These are phyloP conservation scores for Cryptococcus wingfieldii DNA, from an alignment of 1,284 basidiomycete genomes.

Conservation along the genomic window DNA sequence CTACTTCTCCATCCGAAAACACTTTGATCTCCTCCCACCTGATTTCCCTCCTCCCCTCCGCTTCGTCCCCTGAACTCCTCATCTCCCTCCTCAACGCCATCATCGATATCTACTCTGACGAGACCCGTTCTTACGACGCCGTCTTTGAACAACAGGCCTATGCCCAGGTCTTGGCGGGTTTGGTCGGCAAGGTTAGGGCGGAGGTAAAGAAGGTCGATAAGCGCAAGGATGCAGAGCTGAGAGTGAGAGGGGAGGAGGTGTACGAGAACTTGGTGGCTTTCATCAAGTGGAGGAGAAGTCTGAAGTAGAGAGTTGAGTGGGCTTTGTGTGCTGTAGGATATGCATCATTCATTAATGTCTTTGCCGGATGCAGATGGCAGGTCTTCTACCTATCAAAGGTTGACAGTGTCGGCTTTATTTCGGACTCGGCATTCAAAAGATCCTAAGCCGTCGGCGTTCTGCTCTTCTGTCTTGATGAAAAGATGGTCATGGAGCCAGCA, in stretches of 20 bases:
- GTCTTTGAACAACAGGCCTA: conserved; percentile 63
- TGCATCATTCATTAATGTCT: too few species aligned
- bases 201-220: conserved; percentile 54
- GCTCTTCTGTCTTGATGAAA: too few species aligned
- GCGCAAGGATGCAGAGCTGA: conserved; percentile 49
- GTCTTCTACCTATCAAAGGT: too few species aligned
- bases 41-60: conserved; percentile 32
- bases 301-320: not conserved
- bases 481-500: too few species aligned
- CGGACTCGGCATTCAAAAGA: too few species aligned
- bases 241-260: conserved; percentile 52
- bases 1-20: conserved; percentile 63
- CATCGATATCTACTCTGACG: conserved; percentile 94
- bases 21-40: conserved; percentile 26
- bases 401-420: too few species aligned
- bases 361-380: too few species aligned
- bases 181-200: conserved; percentile 59
- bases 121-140: conserved; percentile 71
- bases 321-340: too few species aligned
- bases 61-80: conserved; percentile 61
- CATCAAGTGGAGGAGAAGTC: conserved; percentile 65
- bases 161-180: conserved; percentile 55
- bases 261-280: conserved; percentile 82
- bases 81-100: conserved; percentile 79
- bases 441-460: too few species aligned